Evolutionary conservation across 768 basidiomycete genomes (phyloP).

Genomic region (Mrakia hoshinonis): DNA sequence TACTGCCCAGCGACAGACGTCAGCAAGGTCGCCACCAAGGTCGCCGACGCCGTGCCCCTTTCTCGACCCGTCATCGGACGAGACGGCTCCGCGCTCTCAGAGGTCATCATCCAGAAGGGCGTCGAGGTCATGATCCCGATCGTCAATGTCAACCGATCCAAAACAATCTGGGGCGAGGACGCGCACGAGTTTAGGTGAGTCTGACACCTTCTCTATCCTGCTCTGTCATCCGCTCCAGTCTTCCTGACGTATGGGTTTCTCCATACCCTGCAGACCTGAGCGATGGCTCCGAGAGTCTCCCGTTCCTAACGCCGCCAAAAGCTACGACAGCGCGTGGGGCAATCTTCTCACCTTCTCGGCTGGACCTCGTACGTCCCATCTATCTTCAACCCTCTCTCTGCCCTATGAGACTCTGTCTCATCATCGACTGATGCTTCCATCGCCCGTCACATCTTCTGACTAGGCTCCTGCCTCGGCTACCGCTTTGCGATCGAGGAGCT

Average conservation of each 20-base stretch:
- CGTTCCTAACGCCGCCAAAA: constrained; percentile 27
- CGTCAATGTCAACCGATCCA: constrained; percentile 35
- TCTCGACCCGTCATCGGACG: too few species aligned
- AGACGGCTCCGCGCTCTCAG: too few species aligned
- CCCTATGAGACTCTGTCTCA: background rate
- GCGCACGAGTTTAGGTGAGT: constrained; percentile 37
- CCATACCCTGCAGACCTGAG: constrained; percentile 30
- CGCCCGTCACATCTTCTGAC: too few species aligned
- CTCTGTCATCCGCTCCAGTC: background rate
- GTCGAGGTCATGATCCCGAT: constrained; percentile 37
- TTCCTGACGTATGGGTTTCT: background rate
- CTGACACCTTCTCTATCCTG: constrained; percentile 4
- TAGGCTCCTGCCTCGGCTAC: constrained; percentile 38
- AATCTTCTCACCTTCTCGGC: constrained; percentile 39
- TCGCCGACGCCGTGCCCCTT: constrained; percentile 1
- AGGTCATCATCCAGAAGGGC: background rate
- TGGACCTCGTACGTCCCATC: constrained; percentile 34
- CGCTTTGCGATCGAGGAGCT: constrained; percentile 39
- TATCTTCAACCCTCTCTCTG: background rate
- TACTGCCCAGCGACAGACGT: background rate
- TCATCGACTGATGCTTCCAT: background rate
- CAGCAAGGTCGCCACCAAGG: background rate
- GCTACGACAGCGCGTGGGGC: constrained; percentile 38
- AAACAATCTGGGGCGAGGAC: constrained; percentile 39
- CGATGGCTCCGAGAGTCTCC: constrained; percentile 22